A percentile compares a stretch with the other conserved stretches of the same genome.
These are phyloP conservation scores for Aspergillus sergii DNA, from an alignment of 2,329 filamentous ascomycete genomes.

Conservation along the genomic window DNA sequence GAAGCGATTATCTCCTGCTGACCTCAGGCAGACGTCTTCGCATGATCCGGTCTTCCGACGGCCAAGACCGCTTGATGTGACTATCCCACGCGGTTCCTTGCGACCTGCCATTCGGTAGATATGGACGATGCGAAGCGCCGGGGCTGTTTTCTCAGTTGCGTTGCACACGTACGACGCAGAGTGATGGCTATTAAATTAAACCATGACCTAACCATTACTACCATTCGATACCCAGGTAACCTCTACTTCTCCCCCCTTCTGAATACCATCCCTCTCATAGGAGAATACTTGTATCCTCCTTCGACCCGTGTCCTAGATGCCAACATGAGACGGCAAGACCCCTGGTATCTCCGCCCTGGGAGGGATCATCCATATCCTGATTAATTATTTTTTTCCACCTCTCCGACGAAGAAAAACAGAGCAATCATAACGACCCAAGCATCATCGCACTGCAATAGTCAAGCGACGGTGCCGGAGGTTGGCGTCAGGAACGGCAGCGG, in stretches of 20 bases:
- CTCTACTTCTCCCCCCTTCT: neutral
- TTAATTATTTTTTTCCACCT: neutral
- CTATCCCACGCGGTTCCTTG: constrained; percentile 10
- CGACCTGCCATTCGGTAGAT: constrained; percentile 3
- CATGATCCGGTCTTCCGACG: constrained; percentile 8
- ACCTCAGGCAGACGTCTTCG: neutral
- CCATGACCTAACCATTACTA: neutral
- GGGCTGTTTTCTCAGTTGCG: neutral
- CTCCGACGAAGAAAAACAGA: neutral
- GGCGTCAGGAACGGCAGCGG: constrained; percentile 23
- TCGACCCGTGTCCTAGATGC: neutral
- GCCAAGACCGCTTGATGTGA: constrained; percentile 2
- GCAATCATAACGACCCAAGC: constrained; percentile 6
- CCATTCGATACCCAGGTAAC: neutral
- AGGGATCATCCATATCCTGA: neutral
- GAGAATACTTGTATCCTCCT: neutral
- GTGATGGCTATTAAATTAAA: neutral
- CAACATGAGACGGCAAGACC: neutral
- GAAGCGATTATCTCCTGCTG: neutral
- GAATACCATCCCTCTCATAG: neutral
- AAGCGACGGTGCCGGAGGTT: constrained; percentile 12
- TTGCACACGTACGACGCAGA: neutral
- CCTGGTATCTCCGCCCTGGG: neutral
- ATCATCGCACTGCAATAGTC: constrained; percentile 3
- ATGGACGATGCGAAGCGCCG: constrained; percentile 2